These are phyloP conservation scores for Exserohilum rostratum DNA, from an alignment of 2,329 filamentous ascomycete genomes.

Conservation along the genomic window DNA sequence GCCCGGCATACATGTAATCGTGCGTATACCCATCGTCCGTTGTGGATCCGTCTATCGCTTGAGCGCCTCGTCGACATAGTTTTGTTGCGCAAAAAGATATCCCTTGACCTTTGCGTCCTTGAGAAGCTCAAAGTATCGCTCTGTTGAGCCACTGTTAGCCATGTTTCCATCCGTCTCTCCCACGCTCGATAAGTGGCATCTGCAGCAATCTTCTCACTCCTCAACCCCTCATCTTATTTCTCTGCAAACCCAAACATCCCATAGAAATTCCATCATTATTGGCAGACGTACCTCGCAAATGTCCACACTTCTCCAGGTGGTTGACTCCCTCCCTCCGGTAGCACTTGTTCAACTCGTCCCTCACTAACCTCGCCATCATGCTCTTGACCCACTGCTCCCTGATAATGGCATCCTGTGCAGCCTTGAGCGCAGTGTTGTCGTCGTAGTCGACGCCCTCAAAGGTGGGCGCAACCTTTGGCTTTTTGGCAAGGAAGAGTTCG, in stretches of 20 bases:
- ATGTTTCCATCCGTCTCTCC: not conserved
- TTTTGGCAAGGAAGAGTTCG: slow-evolving; percentile 79
- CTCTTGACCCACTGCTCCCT: slow-evolving; percentile 87
- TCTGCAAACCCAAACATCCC: not conserved
- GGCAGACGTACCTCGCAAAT: slow-evolving; percentile 69
- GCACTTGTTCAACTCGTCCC: slow-evolving; percentile 85
- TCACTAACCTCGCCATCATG: slow-evolving; percentile 85
- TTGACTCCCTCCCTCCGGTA: slow-evolving; percentile 85
- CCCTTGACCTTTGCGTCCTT: slow-evolving; percentile 79
- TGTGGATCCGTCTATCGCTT: slow-evolving; percentile 19
- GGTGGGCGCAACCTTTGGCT: slow-evolving; percentile 79
- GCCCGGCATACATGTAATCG: slow-evolving; percentile 2
- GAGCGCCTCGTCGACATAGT: slow-evolving; percentile 61
- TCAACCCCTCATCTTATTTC: not conserved
- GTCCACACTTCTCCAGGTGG: slow-evolving; percentile 85
- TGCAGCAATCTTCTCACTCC: not conserved
- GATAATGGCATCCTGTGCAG: slow-evolving; percentile 80
- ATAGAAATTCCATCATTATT: not conserved
- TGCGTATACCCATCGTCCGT: slow-evolving; percentile 1
- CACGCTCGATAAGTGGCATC: not conserved
- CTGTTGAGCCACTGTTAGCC: slow-evolving; percentile 54
- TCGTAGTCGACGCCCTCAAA: slow-evolving; percentile 89
- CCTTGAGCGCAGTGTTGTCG: slow-evolving; percentile 79
- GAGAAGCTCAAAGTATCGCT: slow-evolving; percentile 79
- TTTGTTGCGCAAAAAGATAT: slow-evolving; percentile 79